Percentiles rank a stretch among this genome's conserved stretches.
Evolutionary conservation across 805 yeast species (phyloP).

Genomic region (Cyberlindnera maritima): DNA sequence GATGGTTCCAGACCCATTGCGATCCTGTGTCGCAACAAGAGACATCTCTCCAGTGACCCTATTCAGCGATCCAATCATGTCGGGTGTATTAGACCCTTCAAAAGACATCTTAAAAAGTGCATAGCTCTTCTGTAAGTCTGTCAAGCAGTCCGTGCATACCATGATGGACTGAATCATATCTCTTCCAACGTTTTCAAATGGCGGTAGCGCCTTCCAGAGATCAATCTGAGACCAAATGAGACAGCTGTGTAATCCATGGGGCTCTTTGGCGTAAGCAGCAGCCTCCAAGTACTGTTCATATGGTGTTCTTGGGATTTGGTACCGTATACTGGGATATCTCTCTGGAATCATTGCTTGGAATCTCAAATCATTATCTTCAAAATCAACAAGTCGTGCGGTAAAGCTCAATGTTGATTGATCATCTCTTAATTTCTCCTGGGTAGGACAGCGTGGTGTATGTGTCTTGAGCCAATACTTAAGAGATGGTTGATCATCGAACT

Average conservation of each 20-base stretch:
- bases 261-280: neutral
- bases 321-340: neutral
- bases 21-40: conserved; percentile 16
- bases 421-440: neutral
- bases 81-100: conserved; percentile 9
- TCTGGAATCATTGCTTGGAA: conserved; percentile 1
- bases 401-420: conserved; percentile 7
- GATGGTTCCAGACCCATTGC: neutral
- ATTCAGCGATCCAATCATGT: conserved; percentile 19
- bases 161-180: conserved; percentile 5
- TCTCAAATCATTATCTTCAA: conserved; percentile 20
- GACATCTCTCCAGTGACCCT: conserved; percentile 17
- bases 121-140: conserved; percentile 13
- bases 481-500: conserved; percentile 3
- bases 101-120: conserved; percentile 17
- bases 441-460: neutral
- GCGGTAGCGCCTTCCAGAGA: conserved; percentile 22
- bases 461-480: conserved; percentile 12
- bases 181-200: conserved; percentile 16
- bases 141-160: conserved; percentile 21
- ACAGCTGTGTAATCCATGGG: conserved; percentile 5
- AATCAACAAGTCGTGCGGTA: conserved; percentile 20
- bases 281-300: neutral
- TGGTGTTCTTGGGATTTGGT: neutral
- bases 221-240: conserved; percentile 18